Base-by-base conservation (phyloP, 495 filamentous ascomycete genomes). In the Aspergillus asperescens region DNA sequence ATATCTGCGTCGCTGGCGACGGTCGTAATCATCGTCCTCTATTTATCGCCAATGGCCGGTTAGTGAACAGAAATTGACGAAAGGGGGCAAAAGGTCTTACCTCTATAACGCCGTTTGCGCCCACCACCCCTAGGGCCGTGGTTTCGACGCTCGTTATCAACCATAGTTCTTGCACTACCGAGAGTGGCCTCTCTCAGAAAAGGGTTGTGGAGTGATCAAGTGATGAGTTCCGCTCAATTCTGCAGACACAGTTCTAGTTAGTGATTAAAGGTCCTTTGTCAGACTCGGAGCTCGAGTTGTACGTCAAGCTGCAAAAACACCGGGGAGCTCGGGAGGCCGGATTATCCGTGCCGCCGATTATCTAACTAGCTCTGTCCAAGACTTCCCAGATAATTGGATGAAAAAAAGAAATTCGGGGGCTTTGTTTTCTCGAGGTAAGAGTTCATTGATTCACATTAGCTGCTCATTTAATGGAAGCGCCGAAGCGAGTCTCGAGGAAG, bases 1-100 rank as follows among this genome's bases (percentile, higher is more conserved):
- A 58, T 87, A 89, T 62, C 86, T 81, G 35, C 88, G 82, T 49
- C 88, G 80, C 58, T 85, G 85, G n/a, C 79, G 79, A 42, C 87
- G 83, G 57, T 88, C 83, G 59, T 80, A 76, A 44, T 90, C 83
- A 61, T 90, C 83, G 56, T 94, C 88, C 48, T 93, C 89, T 84
- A 40, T 45, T 48, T 48, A 39, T 24, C 29, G n/a, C 28, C 7
- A 51, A 23, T n/a, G 10, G 39, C 6, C 10, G 34, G 31, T 32
- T 24, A 15, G 15, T 12, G 15, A 12, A 23, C 42, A 16, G 18
- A 24, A 38, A 20, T 19, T 22, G 8, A 39, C n/a, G 10, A 45
- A 10, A 8, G 20, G 5, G 41, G 12, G 6, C 18, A 27, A 4
- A 2, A 13, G 2, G 18, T 24, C 31, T 48, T 16, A 81, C 81